phyloP scores from a whole-genome alignment of 2,329 filamentous ascomycete species.

The Simplicillium sp. region DNA sequence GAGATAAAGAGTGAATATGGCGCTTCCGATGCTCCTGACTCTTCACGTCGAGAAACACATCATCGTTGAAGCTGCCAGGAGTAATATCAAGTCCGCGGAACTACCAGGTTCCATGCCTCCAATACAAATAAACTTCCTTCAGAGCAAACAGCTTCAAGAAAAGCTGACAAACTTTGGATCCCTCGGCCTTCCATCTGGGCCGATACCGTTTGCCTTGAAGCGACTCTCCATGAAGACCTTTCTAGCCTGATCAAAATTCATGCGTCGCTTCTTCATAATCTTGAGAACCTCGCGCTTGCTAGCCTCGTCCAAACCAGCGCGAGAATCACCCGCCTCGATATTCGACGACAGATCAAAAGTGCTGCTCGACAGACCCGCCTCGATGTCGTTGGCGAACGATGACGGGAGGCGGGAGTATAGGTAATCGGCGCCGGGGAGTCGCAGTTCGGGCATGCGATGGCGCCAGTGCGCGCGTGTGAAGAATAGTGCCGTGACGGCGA shows the following conservation, averaged over 20 bases:
- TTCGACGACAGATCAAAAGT: conserved; percentile 80
- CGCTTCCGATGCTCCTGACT: no score
- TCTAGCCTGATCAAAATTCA: conserved; percentile 86
- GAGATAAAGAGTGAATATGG: no score
- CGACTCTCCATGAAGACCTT: conserved; percentile 75
- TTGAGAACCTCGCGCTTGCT: conserved; percentile 75
- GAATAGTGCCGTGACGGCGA: conserved; percentile 68
- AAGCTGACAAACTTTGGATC: conserved; percentile 97
- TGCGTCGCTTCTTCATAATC: conserved; percentile 79
- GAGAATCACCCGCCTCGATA: conserved; percentile 65
- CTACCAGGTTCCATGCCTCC: no score
- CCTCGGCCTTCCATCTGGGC: conserved; percentile 72
- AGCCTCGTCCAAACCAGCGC: conserved; percentile 70
- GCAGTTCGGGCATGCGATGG: conserved; percentile 52
- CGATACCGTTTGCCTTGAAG: conserved; percentile 83
- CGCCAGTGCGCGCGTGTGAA: conserved; percentile 73
- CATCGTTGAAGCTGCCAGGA: no score
- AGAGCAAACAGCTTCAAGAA: no score
- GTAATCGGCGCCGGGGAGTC: conserved; percentile 45
- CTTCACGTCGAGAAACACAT: no score
- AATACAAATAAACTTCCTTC: neutral
- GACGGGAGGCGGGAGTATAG: conserved; percentile 70
- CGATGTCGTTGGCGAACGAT: conserved; percentile 75
- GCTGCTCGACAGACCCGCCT: conserved; percentile 72
- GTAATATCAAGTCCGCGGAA: no score